Percentiles rank a stretch among this genome's conserved stretches.
Evolutionary conservation across 140 eudicot genomes (phyloP).

Genomic region (Erigeron philadelphicus): DNA sequence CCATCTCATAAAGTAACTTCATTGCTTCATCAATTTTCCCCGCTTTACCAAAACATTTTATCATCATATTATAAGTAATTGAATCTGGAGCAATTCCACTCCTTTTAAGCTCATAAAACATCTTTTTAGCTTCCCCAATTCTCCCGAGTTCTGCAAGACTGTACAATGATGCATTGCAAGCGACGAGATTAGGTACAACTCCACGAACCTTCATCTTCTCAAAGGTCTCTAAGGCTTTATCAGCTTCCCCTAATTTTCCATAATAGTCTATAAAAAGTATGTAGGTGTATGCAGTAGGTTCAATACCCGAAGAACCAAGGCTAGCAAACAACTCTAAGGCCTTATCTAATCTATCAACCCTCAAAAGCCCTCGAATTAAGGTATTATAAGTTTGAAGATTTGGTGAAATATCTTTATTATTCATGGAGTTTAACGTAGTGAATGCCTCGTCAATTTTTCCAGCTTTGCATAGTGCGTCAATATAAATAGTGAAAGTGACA

Average conservation of each 20-base stretch:
- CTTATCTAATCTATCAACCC: slow-evolving; percentile 49
- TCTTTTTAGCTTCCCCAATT: slow-evolving; percentile 65
- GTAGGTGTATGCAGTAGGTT: slow-evolving; percentile 67
- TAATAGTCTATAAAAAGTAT: slow-evolving; percentile 78
- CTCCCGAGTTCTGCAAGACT: slow-evolving; percentile 76
- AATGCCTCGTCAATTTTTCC: slow-evolving; percentile 78
- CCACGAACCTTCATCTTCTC: slow-evolving; percentile 82
- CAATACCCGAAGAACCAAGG: slow-evolving; percentile 45
- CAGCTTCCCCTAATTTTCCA: slow-evolving; percentile 70
- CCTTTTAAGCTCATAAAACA: slow-evolving; percentile 55
- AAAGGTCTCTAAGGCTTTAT: slow-evolving; percentile 72
- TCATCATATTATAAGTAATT: slow-evolving; percentile 90
- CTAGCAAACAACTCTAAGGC: slow-evolving; percentile 61
- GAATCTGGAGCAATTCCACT: slow-evolving; percentile 92
- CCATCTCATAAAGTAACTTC: slow-evolving; percentile 62
- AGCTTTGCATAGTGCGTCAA: slow-evolving; percentile 67
- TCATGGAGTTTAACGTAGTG: slow-evolving; percentile 52
- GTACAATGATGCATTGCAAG: slow-evolving; percentile 78
- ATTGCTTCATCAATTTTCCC: slow-evolving; percentile 73
- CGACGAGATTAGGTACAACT: slow-evolving; percentile 72
- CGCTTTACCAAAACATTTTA: slow-evolving; percentile 77
- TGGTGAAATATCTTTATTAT: slow-evolving; percentile 48
- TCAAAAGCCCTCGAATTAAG: slow-evolving; percentile 66
- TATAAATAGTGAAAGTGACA: slow-evolving; percentile 70
- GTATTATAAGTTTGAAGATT: slow-evolving; percentile 85